These are phyloP conservation scores for Ampelomyces quisqualis DNA, from an alignment of 2,329 filamentous ascomycete species.

Conservation along the genomic window DNA sequence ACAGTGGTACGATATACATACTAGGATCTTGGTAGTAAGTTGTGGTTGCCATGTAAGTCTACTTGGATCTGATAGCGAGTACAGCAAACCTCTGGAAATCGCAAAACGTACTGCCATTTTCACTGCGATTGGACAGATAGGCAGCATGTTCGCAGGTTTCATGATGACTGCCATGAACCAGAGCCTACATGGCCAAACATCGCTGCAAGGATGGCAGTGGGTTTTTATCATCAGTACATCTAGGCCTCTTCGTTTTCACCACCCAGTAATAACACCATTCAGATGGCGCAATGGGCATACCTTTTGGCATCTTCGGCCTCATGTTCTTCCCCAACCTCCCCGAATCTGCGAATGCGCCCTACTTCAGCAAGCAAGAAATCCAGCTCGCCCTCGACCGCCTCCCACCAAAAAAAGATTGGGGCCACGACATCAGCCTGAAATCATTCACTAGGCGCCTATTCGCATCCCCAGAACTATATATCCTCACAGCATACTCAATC, in stretches of 20 bases:
- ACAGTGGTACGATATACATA: constrained; percentile 35
- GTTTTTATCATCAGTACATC: constrained; percentile 31
- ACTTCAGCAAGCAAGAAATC: constrained; percentile 29
- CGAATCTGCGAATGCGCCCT: constrained; percentile 24
- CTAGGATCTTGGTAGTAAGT: constrained; percentile 32
- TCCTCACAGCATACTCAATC: constrained; percentile 45
- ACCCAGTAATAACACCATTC: constrained; percentile 6
- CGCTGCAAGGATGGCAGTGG: constrained; percentile 34
- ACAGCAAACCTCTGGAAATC: constrained; percentile 29
- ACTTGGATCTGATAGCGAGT: neutral
- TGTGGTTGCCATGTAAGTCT: neutral
- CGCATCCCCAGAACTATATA: constrained; percentile 37
- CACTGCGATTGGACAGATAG: constrained; percentile 32
- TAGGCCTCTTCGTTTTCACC: rapidly evolving
- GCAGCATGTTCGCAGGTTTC: constrained; percentile 35
- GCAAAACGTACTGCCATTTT: constrained; percentile 36
- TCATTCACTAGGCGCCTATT: constrained; percentile 27
- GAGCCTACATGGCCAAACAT: constrained; percentile 20
- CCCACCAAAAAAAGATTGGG: constrained; percentile 26
- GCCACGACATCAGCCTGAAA: constrained; percentile 26
- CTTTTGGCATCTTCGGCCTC: constrained; percentile 33
- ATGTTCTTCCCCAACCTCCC: constrained; percentile 33
- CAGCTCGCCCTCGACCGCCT: constrained; percentile 29
- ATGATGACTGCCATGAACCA: constrained; percentile 39
- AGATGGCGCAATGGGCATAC: constrained; percentile 35